Base-by-base conservation (phyloP, 2,329 filamentous ascomycete genomes). In the Anthostomella pinea region DNA sequence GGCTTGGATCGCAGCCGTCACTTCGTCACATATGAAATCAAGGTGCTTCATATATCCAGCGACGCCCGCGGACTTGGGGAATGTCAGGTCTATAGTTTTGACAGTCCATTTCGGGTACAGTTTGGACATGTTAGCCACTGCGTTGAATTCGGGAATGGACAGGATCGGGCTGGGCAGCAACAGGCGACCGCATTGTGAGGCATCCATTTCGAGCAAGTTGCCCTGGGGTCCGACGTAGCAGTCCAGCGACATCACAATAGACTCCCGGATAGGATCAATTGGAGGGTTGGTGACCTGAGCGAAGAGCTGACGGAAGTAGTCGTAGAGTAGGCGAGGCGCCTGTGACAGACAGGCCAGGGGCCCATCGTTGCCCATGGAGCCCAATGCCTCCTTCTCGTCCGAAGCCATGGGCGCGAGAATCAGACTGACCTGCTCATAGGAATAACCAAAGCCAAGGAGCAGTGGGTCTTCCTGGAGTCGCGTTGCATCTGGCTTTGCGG, bases 221-320 rank as follows among this genome's bases (percentile, higher is more conserved):
- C 91, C 91, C 66, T 97, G 91, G 29, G 91, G 91, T 31, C 91
- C 91, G 52, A 97, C 87, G 60, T 96, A 97, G 56, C 91, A 94
- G 61, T 95, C 90, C 25, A 97, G 70, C 38, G 91, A 96, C 91
- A 97, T 97, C 65, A 97, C 91, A 56, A 96, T 93, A 18, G 90
- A 91, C 73, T 97, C 91, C 65, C 91, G 79, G 54, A 97, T 97
- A 20, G 91, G 91, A 59, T 97, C 91, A 58, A 97, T 97, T 10
- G 91, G 91, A 51, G 91, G 91, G 66, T 97, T 97, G 45, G 91
- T 97, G 62, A 97, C 91, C 69, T 97, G 91, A 8, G 91, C 91
- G 63, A 97, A 97, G 27, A 97, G 82, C 70, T 97, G 87, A 46
- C 91, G 83, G 83, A 97, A 97, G 69, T 97, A 97, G 65, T 96